Percentiles rank a stretch among this genome's conserved stretches.
These are phyloP conservation scores for Geotrichum siamense DNA, from an alignment of 1,139 yeast species.

Conservation along the genomic window DNA sequence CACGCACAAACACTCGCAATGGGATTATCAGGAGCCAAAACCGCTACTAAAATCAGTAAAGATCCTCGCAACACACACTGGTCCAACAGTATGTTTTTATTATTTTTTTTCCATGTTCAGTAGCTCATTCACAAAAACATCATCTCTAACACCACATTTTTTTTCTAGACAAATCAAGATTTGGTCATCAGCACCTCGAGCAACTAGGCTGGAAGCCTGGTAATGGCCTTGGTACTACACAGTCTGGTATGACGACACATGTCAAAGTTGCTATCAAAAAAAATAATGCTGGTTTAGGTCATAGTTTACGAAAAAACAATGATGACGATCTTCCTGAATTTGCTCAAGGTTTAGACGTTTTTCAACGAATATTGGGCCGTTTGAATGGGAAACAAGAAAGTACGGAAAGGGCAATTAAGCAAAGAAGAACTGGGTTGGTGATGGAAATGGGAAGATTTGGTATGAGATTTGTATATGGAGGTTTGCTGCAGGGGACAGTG, in stretches of 20 bases:
- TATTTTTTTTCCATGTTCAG: neutral
- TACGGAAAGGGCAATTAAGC: slow-evolving; percentile 28
- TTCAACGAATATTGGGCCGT: slow-evolving; percentile 83
- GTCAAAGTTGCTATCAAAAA: slow-evolving; percentile 75
- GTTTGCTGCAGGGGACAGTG: slow-evolving; percentile 76
- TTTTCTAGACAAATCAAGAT: slow-evolving; percentile 50
- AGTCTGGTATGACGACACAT: slow-evolving; percentile 59
- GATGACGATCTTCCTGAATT: slow-evolving; percentile 60
- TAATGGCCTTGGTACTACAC: slow-evolving; percentile 67
- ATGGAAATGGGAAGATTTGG: slow-evolving; percentile 80
- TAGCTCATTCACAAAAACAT: neutral
- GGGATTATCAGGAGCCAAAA: slow-evolving; percentile 88
- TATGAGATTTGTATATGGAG: slow-evolving; percentile 79
- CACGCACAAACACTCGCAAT: slow-evolving; percentile 27
- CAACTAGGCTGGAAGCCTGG: slow-evolving; percentile 93
- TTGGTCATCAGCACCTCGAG: slow-evolving; percentile 80
- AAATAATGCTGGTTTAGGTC: slow-evolving; percentile 80
- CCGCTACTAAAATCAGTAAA: slow-evolving; percentile 76
- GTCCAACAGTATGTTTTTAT: slow-evolving; percentile 53
- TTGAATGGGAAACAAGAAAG: slow-evolving; percentile 42
- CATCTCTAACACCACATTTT: neutral
- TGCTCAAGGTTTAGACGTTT: slow-evolving; percentile 85
- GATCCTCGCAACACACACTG: slow-evolving; percentile 94
- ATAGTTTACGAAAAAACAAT: slow-evolving; percentile 43
- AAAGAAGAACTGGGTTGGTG: slow-evolving; percentile 42